Conservation (phyloP, 257 asterid genomes). For the Ballota nigra region DNA sequence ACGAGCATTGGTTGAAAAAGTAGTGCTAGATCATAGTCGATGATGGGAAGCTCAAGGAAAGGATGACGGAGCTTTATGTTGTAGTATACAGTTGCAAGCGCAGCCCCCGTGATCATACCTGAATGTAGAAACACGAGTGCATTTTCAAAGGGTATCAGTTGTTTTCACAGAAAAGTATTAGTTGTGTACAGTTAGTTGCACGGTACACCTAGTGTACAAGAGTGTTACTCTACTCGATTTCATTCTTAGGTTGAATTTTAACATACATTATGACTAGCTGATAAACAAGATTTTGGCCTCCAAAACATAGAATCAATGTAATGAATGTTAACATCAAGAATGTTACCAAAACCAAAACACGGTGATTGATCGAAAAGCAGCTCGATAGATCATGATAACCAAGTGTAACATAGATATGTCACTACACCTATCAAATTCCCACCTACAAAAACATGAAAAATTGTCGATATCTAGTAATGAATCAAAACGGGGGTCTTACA, state of each 20-base stretch:
- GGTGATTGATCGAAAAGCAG: neutral
- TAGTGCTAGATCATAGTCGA: slow-evolving; percentile 59
- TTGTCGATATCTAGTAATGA: neutral
- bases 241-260: neutral
- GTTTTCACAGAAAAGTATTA: too few species aligned
- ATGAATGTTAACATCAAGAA: neutral
- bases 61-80: slow-evolving; percentile 61
- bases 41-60: slow-evolving; percentile 51
- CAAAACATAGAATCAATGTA: neutral
- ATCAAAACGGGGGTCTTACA: slow-evolving; percentile 28
- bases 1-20: slow-evolving; percentile 69
- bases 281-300: neutral
- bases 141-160: neutral
- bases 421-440: neutral
- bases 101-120: slow-evolving; percentile 72
- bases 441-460: neutral
- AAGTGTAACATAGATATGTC: neutral
- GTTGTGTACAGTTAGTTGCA: neutral
- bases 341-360: neutral
- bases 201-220: neutral
- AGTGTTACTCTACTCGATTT: too few species aligned
- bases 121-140: neutral
- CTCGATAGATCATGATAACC: neutral
- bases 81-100: slow-evolving; percentile 53
- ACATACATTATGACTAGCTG: neutral